Evolutionary conservation across 202 grass and related monocot species (phyloP).

Genomic region (Zizania palustris): DNA sequence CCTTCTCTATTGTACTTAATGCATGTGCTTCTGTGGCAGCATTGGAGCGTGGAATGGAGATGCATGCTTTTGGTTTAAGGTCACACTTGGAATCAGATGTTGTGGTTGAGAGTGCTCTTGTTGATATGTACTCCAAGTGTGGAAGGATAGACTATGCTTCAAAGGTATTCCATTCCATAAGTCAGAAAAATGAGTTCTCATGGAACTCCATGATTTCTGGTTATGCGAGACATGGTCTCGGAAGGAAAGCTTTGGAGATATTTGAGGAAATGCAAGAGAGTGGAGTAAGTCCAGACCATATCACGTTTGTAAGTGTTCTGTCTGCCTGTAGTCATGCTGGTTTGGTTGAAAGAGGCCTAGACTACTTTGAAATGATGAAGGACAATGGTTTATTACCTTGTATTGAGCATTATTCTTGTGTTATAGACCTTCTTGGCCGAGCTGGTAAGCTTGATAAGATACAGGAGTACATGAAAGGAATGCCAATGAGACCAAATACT

Average conservation of each 20-base stretch:
- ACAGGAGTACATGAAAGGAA: conserved; percentile 68
- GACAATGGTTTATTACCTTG: conserved; percentile 52
- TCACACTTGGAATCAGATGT: conserved; percentile 61
- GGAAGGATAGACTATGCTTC: conserved; percentile 85
- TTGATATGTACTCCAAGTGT: conserved; percentile 88
- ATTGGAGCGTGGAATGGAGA: conserved; percentile 78
- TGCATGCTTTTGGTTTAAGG: conserved; percentile 77
- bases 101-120: conserved; percentile 70
- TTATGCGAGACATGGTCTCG: conserved; percentile 71
- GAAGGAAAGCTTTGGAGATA: conserved; percentile 64
- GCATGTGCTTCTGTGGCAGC: conserved; percentile 70
- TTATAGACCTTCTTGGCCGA: conserved; percentile 79
- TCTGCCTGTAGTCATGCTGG: conserved; percentile 91
- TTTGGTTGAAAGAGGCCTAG: conserved; percentile 70
- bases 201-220: conserved; percentile 95
- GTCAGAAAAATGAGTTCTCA: conserved; percentile 66
- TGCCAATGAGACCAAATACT: conserved; percentile 75
- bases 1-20: conserved; percentile 75
- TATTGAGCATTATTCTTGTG: conserved; percentile 81
- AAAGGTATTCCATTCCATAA: conserved; percentile 70
- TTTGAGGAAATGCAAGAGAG: conserved; percentile 70
- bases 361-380: conserved; percentile 69
- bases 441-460: conserved; percentile 66
- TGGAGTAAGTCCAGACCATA: conserved; percentile 56
- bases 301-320: conserved; percentile 72